Conservation (phyloP, 2,329 filamentous ascomycete species). For the Thelonectria olida region DNA sequence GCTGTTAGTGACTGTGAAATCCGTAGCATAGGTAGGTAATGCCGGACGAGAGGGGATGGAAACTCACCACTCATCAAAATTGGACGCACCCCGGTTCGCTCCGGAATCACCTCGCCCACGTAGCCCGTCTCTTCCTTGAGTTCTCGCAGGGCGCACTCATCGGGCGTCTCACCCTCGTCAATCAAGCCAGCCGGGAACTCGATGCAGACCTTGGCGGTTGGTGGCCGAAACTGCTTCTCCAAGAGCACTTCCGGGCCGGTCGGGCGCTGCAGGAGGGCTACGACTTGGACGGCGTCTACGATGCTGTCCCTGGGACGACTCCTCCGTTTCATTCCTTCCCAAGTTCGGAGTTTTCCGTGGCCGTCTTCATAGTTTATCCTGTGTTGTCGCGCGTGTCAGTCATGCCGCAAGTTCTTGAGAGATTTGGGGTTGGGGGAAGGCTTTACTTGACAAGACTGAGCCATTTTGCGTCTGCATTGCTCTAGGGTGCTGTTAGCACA, state of each 20-base stretch:
- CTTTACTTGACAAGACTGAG: conserved; percentile 18
- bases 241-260: conserved; percentile 66
- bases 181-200: conserved; percentile 73
- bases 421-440: not conserved
- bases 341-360: conserved; percentile 65
- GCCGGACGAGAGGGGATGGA: too few relatives aligned
- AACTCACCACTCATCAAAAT: conserved; percentile 14
- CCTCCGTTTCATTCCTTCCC: conserved; percentile 78
- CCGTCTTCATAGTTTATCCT: conserved; percentile 73
- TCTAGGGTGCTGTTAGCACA: not conserved
- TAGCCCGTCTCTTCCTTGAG: conserved; percentile 75
- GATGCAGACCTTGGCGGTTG: conserved; percentile 66
- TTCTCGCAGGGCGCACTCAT: conserved; percentile 70
- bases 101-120: conserved; percentile 56
- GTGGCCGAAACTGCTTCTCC: conserved; percentile 74
- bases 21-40: conserved; percentile 43
- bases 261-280: conserved; percentile 70
- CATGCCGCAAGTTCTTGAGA: not conserved
- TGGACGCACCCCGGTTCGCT: conserved; percentile 3
- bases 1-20: conserved; percentile 71
- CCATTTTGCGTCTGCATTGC: conserved; percentile 15
- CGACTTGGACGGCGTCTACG: conserved; percentile 78
- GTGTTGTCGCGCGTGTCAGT: not conserved
- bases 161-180: conserved; percentile 68
- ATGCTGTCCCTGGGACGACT: conserved; percentile 69